Percentiles rank a stretch among this genome's conserved stretches.
Evolutionary conservation across 805 yeast genomes (phyloP).

Genomic region (Groenewaldozyma tartarivorans): DNA sequence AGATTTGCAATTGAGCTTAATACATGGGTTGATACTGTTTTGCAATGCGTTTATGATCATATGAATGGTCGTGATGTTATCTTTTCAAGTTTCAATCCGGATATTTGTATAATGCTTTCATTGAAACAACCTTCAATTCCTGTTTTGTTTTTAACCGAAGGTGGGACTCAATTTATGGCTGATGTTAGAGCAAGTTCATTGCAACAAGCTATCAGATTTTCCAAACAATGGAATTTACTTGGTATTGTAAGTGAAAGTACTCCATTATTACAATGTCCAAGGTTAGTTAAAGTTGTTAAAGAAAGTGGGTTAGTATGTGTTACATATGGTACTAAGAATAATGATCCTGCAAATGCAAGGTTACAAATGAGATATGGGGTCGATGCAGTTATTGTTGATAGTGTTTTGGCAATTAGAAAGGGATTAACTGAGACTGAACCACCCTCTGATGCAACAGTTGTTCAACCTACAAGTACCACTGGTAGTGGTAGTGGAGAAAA

Average conservation of each 20-base stretch:
- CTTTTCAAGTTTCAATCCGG: slow-evolving; percentile 92
- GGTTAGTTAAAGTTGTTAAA: slow-evolving; percentile 85
- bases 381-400: slow-evolving; percentile 96
- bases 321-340: slow-evolving; percentile 79
- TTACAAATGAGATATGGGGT: slow-evolving; percentile 89
- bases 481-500: too few relatives aligned
- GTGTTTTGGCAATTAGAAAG: slow-evolving; percentile 84
- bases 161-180: slow-evolving; percentile 79
- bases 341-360: slow-evolving; percentile 73
- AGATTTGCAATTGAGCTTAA: slow-evolving; percentile 75
- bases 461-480: too few relatives aligned
- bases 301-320: slow-evolving; percentile 87
- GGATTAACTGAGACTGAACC: too few relatives aligned
- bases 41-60: slow-evolving; percentile 69
- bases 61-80: slow-evolving; percentile 75
- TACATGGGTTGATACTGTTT: slow-evolving; percentile 78
- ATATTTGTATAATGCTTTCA: slow-evolving; percentile 73
- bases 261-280: slow-evolving; percentile 80
- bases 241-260: slow-evolving; percentile 88
- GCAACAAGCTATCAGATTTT: slow-evolving; percentile 85
- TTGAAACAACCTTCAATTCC: slow-evolving; percentile 93
- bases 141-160: slow-evolving; percentile 78
- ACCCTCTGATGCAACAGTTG: too few relatives aligned
- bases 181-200: slow-evolving; percentile 80
- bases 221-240: slow-evolving; percentile 80